These are phyloP conservation scores for Trichocladium uniseriatum DNA, from an alignment of 495 filamentous ascomycete genomes.

Conservation along the genomic window DNA sequence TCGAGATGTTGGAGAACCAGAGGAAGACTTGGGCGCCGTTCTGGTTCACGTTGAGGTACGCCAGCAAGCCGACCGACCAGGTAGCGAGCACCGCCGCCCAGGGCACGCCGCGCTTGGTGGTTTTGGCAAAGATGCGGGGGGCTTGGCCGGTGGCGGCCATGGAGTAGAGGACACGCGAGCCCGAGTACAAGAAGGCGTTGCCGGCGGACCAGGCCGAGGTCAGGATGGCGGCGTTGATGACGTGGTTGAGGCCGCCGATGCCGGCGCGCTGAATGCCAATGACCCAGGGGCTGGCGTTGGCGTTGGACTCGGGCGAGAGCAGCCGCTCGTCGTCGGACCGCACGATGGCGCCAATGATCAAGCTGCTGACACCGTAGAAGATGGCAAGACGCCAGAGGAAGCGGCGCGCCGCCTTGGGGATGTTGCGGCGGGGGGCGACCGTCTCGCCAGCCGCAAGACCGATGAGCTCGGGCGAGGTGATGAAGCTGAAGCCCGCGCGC, in stretches of 20 bases:
- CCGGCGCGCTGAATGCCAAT: constrained; percentile 39
- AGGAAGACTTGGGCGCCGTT: constrained; percentile 48
- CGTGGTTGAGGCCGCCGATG: constrained; percentile 37
- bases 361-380: constrained; percentile 62
- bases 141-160: constrained; percentile 56
- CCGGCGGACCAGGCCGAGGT: constrained; percentile 48
- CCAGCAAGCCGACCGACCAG: constrained; percentile 46
- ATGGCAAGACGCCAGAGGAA: constrained; percentile 61
- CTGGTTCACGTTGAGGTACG: constrained; percentile 52
- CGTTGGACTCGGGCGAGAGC: constrained; percentile 43
- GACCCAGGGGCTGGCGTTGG: constrained; percentile 55
- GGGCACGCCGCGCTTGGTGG: constrained; percentile 51
- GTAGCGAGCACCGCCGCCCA: constrained; percentile 51
- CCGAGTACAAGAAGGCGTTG: constrained; percentile 75
- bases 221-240: constrained; percentile 41
- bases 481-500: constrained; percentile 40
- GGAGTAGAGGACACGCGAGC: constrained; percentile 67
- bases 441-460: constrained; percentile 69
- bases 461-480: constrained; percentile 42
- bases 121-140: constrained; percentile 46
- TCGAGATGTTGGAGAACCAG: constrained; percentile 48
- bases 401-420: constrained; percentile 62
- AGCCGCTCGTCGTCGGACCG: constrained; percentile 47
- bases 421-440: constrained; percentile 63
- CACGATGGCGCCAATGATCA: constrained; percentile 61